Evolutionary conservation across 192 early-diverging fungal species (phyloP).

Genomic region (Rhizophlyctis rosea): DNA sequence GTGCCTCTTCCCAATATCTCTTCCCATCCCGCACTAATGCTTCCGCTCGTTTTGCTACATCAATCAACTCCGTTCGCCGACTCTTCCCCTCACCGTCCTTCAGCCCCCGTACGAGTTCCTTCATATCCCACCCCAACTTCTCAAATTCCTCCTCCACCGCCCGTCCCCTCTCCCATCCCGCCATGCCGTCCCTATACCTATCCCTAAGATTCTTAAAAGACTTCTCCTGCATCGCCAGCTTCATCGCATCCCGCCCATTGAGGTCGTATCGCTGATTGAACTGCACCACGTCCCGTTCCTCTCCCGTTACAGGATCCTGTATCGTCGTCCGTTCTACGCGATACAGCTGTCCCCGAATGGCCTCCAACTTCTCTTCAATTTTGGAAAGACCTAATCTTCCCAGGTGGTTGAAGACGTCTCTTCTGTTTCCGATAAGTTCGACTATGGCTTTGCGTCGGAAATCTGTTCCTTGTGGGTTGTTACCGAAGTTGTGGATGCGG

Average conservation of each 20-base stretch:
- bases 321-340: constrained; percentile 21
- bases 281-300: constrained; percentile 2
- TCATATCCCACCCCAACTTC: neutral
- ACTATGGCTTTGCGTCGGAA: constrained; percentile 85
- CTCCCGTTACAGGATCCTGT: constrained; percentile 37
- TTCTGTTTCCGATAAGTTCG: constrained; percentile 83
- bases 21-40: no score
- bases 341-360: constrained; percentile 34
- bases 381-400: constrained; percentile 24
- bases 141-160: neutral
- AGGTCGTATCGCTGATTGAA: neutral
- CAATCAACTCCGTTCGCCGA: no score
- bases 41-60: no score
- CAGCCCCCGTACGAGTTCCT: neutral
- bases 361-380: constrained; percentile 27
- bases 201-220: neutral
- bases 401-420: constrained; percentile 55
- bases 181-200: neutral
- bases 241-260: neutral
- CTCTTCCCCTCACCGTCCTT: no score
- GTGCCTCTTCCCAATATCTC: no score
- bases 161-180: neutral
- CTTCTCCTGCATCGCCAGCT: neutral
- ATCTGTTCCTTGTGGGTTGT: constrained; percentile 66
- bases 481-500: constrained; percentile 75